These are phyloP conservation scores for Halophytophthora polymorphica DNA, from an alignment of 352 stramenopile genomes.

Conservation along the genomic window DNA sequence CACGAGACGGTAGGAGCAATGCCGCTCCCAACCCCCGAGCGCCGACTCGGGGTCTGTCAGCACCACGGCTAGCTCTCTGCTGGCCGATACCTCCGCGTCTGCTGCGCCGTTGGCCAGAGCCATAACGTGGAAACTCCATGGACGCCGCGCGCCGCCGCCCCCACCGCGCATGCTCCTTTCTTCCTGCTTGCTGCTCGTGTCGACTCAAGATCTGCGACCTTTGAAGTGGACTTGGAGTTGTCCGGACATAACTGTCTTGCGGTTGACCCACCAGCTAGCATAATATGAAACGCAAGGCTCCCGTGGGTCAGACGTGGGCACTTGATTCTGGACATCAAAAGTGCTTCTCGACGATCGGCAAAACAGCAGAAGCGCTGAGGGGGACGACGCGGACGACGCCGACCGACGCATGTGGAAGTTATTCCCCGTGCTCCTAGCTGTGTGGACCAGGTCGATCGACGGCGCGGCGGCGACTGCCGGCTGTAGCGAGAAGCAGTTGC, in stretches of 20 bases:
- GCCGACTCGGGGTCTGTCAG: slow-evolving; percentile 18
- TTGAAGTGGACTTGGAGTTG: too few relatives aligned
- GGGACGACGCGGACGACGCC: neutral
- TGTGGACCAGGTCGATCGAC: slow-evolving; percentile 3
- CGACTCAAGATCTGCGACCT: neutral
- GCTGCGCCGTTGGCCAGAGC: slow-evolving; percentile 39
- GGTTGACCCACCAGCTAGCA: neutral
- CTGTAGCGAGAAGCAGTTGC: slow-evolving; percentile 52
- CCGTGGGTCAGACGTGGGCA: too few relatives aligned
- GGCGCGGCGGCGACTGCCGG: slow-evolving; percentile 3
- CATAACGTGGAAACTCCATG: slow-evolving; percentile 53
- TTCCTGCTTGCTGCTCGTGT: neutral
- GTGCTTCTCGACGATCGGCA: neutral
- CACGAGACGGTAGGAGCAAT: slow-evolving; percentile 48
- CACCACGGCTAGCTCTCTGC: slow-evolving; percentile 23
- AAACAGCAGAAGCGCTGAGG: neutral
- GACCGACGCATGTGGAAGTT: slow-evolving; percentile 3
- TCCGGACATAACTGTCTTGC: too few relatives aligned
- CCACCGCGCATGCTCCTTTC: neutral
- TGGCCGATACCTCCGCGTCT: slow-evolving; percentile 25
- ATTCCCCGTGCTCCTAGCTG: slow-evolving; percentile 7
- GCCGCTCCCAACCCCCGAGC: slow-evolving; percentile 23
- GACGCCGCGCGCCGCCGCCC: slow-evolving; percentile 2
- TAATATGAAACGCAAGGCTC: too few relatives aligned
- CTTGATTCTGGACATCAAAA: too few relatives aligned